Percentiles rank a stretch among this genome's conserved stretches.
phyloP scores from a whole-genome alignment of 441 rosid species.

The Gossypium davidsonii region DNA sequence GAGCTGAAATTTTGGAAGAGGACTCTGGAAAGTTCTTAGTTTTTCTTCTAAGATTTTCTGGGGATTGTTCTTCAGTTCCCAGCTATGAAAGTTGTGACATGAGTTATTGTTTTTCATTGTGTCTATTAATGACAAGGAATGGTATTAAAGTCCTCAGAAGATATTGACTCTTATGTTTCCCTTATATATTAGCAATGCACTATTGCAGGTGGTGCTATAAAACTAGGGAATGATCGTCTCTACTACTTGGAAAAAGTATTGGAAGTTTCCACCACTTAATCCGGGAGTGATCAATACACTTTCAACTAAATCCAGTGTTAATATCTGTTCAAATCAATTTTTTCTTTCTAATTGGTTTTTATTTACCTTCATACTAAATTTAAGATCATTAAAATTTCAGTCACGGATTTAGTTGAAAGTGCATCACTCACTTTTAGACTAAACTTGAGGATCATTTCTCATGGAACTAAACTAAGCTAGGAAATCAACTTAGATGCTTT shows the following conservation, averaged over 20 bases:
- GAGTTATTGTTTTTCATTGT: too few species aligned
- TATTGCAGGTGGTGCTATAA: too few species aligned
- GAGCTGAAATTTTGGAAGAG: background rate
- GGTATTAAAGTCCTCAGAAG: too few species aligned
- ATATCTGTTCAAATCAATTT: too few species aligned
- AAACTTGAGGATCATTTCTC: background rate
- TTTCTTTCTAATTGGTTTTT: background rate
- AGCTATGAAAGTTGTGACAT: too few species aligned
- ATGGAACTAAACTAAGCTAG: background rate
- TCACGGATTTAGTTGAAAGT: background rate
- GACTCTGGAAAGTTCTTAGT: background rate
- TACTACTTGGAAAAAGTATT: background rate
- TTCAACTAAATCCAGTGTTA: background rate
- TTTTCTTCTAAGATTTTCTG: background rate
- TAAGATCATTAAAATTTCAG: background rate
- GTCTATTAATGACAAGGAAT: too few species aligned
- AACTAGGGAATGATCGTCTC: background rate
- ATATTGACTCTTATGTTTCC: too few species aligned
- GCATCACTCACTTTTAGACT: background rate
- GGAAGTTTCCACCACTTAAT: background rate
- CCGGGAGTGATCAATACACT: background rate
- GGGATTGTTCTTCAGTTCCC: too few species aligned
- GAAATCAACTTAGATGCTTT: constrained; percentile 2
- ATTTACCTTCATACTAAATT: background rate
- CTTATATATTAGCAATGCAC: too few species aligned